Conservation (phyloP, 306 rosid species). For the Cucurbita ficifolia region DNA sequence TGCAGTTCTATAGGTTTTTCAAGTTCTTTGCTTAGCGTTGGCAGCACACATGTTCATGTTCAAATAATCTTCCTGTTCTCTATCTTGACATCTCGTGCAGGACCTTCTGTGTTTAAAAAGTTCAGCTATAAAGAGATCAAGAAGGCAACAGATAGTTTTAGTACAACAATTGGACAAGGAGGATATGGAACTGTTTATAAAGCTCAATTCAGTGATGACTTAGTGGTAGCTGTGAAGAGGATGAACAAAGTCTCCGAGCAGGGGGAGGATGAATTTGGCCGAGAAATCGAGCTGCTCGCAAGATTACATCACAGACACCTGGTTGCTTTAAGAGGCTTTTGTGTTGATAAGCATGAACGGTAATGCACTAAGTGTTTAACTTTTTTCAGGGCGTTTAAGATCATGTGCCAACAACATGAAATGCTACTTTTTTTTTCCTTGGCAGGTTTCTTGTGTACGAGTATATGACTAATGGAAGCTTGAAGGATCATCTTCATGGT, state of each 20-base stretch:
- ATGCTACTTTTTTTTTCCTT: slow-evolving; percentile 14
- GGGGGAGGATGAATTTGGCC: slow-evolving; percentile 79
- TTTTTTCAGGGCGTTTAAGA: slow-evolving; percentile 9
- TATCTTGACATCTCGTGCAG: slow-evolving; percentile 25
- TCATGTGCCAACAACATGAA: slow-evolving; percentile 9
- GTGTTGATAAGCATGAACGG: slow-evolving; percentile 70
- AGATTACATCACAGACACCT: slow-evolving; percentile 95
- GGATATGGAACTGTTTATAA: slow-evolving; percentile 92
- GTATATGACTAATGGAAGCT: slow-evolving; percentile 95
- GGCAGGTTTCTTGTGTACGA: slow-evolving; percentile 90
- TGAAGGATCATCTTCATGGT: slow-evolving; percentile 97
- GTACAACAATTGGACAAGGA: slow-evolving; percentile 72
- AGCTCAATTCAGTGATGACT: slow-evolving; percentile 70
- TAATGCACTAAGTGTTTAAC: slow-evolving; percentile 10
- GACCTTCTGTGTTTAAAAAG: slow-evolving; percentile 60
- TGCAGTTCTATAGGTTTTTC: slow-evolving; percentile 7
- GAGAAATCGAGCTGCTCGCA: slow-evolving; percentile 88
- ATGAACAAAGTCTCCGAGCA: slow-evolving; percentile 77
- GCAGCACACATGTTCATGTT: not conserved
- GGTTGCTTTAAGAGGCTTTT: slow-evolving; percentile 77
- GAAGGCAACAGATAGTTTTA: slow-evolving; percentile 73
- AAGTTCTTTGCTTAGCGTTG: not conserved
- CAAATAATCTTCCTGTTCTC: not conserved
- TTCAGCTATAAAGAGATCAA: slow-evolving; percentile 83
- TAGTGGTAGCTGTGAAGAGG: slow-evolving; percentile 67